phyloP scores from a whole-genome alignment of 108 stramenopile species.

The Skeletonema grethae region DNA sequence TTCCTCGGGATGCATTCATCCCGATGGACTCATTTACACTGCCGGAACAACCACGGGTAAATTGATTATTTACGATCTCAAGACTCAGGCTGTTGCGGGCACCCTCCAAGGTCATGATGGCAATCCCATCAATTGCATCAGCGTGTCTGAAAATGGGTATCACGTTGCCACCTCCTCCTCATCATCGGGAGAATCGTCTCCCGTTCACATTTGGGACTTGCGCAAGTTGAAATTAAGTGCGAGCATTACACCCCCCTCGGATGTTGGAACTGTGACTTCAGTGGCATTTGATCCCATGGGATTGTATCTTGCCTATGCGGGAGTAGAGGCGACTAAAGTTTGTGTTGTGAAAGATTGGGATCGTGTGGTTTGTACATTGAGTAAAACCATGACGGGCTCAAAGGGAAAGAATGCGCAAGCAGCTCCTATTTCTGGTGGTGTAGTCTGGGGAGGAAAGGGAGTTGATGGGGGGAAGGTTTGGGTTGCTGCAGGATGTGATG shows the following conservation, averaged over 20 bases:
- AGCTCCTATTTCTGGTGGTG: neutral
- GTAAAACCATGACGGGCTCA: slow-evolving; percentile 18
- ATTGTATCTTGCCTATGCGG: slow-evolving; percentile 73
- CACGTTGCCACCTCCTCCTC: slow-evolving; percentile 62
- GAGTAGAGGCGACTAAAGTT: slow-evolving; percentile 51
- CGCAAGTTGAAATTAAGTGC: slow-evolving; percentile 72
- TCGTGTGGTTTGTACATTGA: slow-evolving; percentile 31
- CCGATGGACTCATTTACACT: slow-evolving; percentile 91
- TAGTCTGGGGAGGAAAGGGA: slow-evolving; percentile 9
- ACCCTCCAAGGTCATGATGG: slow-evolving; percentile 52
- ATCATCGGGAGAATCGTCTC: slow-evolving; percentile 47
- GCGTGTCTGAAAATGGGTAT: slow-evolving; percentile 90
- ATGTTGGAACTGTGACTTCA: slow-evolving; percentile 32
- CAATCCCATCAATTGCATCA: slow-evolving; percentile 56
- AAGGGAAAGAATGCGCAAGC: slow-evolving; percentile 17
- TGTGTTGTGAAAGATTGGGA: slow-evolving; percentile 83
- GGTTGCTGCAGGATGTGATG: slow-evolving; percentile 44
- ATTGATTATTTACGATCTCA: slow-evolving; percentile 87
- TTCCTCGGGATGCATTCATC: slow-evolving; percentile 79
- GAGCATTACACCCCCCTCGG: slow-evolving; percentile 49
- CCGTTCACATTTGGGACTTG: slow-evolving; percentile 82
- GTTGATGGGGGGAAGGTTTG: slow-evolving; percentile 23
- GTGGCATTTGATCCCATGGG: slow-evolving; percentile 71
- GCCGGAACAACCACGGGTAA: slow-evolving; percentile 59
- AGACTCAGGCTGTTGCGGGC: slow-evolving; percentile 64